Evolutionary conservation across 2,329 filamentous ascomycete genomes (phyloP).

Genomic region (Akanthomyces lecanii): DNA sequence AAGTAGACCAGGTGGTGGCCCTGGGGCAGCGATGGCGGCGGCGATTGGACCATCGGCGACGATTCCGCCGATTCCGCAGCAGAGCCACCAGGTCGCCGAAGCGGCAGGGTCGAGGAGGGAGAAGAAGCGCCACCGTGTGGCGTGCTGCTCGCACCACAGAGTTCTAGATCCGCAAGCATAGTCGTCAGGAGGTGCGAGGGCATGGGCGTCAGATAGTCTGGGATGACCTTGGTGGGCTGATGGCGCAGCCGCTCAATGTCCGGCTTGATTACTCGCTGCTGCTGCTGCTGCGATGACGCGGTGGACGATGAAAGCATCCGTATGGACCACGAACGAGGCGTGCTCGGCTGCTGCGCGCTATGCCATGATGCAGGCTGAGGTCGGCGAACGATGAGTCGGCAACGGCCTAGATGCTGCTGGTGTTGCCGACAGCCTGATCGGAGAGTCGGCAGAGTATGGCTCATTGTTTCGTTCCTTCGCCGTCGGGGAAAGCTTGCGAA

Average conservation of each 20-base stretch:
- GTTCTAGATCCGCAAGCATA: slow-evolving; percentile 50
- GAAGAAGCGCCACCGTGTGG: too few species aligned
- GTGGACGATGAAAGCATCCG: slow-evolving; percentile 1
- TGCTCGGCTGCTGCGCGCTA: background rate
- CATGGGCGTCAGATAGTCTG: slow-evolving; percentile 50
- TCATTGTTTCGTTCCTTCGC: background rate
- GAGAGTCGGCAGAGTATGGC: background rate
- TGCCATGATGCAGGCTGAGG: background rate
- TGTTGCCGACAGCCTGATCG: background rate
- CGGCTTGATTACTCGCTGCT: background rate
- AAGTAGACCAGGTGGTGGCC: slow-evolving; percentile 88
- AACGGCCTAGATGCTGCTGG: background rate
- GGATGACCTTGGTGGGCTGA: slow-evolving; percentile 33
- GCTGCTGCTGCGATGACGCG: too few species aligned
- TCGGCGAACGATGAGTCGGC: background rate
- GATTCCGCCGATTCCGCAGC: background rate
- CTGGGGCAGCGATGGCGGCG: slow-evolving; percentile 46
- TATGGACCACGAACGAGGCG: background rate
- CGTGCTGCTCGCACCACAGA: background rate
- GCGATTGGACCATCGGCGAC: slow-evolving; percentile 21
- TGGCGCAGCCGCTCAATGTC: slow-evolving; percentile 24
- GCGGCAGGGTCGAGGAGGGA: background rate
- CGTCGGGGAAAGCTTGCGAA: background rate
- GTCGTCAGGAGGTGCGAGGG: slow-evolving; percentile 62
- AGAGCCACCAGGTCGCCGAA: background rate